These are phyloP conservation scores for Starmera pachycereana DNA, from an alignment of 805 yeast species.

Conservation along the genomic window DNA sequence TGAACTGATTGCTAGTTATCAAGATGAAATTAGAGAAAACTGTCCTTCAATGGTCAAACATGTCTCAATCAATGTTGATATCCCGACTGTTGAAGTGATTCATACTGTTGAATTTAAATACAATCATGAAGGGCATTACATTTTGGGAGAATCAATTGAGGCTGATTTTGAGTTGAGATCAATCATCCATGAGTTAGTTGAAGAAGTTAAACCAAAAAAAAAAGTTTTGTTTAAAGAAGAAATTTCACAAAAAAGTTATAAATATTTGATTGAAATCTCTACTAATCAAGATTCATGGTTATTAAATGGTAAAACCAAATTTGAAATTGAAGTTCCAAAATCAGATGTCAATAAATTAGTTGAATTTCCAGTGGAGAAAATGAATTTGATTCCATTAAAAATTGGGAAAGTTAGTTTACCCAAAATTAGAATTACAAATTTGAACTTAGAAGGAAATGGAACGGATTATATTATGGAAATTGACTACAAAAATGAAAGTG, in stretches of 20 bases:
- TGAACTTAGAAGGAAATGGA: slow-evolving; percentile 20
- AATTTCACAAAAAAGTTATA: slow-evolving; percentile 6
- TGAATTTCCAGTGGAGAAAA: slow-evolving; percentile 15
- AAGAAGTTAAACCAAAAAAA: slow-evolving; percentile 5
- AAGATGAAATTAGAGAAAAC: slow-evolving; percentile 1
- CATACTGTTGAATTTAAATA: slow-evolving; percentile 42
- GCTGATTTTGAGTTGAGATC: slow-evolving; percentile 34
- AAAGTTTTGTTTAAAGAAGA: slow-evolving; percentile 15
- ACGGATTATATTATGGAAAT: slow-evolving; percentile 38
- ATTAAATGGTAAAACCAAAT: slow-evolving; percentile 58
- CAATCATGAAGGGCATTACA: slow-evolving; percentile 30
- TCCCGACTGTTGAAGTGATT: slow-evolving; percentile 50
- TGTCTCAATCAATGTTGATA: slow-evolving; percentile 44
- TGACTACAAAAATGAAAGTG: slow-evolving; percentile 58
- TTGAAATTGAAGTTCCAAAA: slow-evolving; percentile 26
- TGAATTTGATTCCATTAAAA: slow-evolving; percentile 62
- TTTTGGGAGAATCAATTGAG: slow-evolving; percentile 56
- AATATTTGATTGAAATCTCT: slow-evolving; percentile 36
- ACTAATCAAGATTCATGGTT: slow-evolving; percentile 67
- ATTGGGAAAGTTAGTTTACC: slow-evolving; percentile 70
- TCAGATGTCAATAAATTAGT: slow-evolving; percentile 4
- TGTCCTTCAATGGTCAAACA: not conserved
- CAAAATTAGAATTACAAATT: slow-evolving; percentile 34
- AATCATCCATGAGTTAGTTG: slow-evolving; percentile 12
- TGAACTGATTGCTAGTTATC: not conserved